Evolutionary conservation across 371 early-diverging fungal species (phyloP), one percentile per base, ranked within the genome.

Genomic region (Saksenaea oblongispora): DNA sequence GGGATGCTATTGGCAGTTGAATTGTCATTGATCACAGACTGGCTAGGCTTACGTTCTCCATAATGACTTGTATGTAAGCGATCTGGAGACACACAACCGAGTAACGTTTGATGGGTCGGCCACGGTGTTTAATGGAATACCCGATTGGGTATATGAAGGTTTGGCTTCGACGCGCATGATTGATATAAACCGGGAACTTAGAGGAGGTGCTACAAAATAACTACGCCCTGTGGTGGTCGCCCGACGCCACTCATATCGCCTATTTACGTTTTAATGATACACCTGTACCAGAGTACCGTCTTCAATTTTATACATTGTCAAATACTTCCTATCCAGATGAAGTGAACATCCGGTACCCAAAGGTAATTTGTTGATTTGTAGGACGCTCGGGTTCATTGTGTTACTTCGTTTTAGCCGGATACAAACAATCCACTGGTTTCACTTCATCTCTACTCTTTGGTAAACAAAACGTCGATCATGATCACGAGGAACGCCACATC

Each of bases 81-180:
- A 92, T 59, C 79, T 91, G 59, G 61, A 70, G 47, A 73, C 75
- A 5, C 87, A 91, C 51, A 84, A 81, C 37, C 89, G 88, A 47
- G 73, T 98, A 34, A 97, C 98, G 0, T 84, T 79, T 63, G 95
- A 95, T 72, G 98, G 98, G 9, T 89, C 91, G 17, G 74, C 72
- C 26, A 82, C 80, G 8, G 85, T 96, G n/a, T 91, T 95, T 70
- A 97, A 98, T 71, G 99, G 98, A 9, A 81, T 97, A 13, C 89
- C 96, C 26, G 99, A 98, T 75, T 98, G 99, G 99, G 97, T 98
- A 0, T 98, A 98, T 66, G 98, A 97, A 79, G 66, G 66, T 66
- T 58, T 13, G 17, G 15, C 7, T 1, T 17, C 15, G 28, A 18
- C 22, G 17, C 11, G 39, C 22, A 62, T 26, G 18, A 5, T 5